Percentiles rank a stretch among this genome's conserved stretches.
Conservation (phyloP, 305 asterid genomes). For the Stenogyne calaminthoides region DNA sequence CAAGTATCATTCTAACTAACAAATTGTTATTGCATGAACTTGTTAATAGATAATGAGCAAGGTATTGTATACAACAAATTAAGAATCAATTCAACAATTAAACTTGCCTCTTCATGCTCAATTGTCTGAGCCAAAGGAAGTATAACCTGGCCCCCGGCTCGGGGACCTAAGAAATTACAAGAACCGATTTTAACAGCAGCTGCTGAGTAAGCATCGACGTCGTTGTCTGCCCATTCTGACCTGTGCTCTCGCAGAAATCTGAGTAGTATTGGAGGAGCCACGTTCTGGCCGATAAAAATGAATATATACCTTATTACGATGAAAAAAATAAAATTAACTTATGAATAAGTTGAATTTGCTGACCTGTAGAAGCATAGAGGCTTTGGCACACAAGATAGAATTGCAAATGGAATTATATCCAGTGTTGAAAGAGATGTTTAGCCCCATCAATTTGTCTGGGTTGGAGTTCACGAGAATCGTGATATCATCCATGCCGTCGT, state of each 20-base stretch:
- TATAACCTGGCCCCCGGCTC: constrained; percentile 82
- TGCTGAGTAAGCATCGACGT: constrained; percentile 79
- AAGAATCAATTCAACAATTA: background rate
- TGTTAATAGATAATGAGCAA: background rate
- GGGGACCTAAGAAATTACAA: constrained; percentile 61
- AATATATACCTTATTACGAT: constrained; percentile 4
- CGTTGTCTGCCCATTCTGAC: constrained; percentile 94
- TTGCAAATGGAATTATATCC: constrained; percentile 63
- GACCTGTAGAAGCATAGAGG: constrained; percentile 94
- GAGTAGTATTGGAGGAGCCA: constrained; percentile 83
- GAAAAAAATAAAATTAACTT: background rate
- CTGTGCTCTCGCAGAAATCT: constrained; percentile 87
- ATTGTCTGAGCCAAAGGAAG: constrained; percentile 88
- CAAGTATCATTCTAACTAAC: background rate
- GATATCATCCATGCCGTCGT: constrained; percentile 77
- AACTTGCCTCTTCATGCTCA: constrained; percentile 94
- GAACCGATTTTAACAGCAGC: constrained; percentile 75
- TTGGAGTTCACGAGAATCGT: constrained; percentile 79
- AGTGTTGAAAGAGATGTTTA: constrained; percentile 60
- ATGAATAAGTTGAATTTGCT: background rate
- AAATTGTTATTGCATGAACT: background rate
- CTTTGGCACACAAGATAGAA: constrained; percentile 83
- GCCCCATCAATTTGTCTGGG: constrained; percentile 75
- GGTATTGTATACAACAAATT: background rate
- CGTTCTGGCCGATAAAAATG: constrained; percentile 52